These are phyloP conservation scores for Helotiales sp. DNA, from an alignment of 2,329 filamentous ascomycete genomes.

Conservation along the genomic window DNA sequence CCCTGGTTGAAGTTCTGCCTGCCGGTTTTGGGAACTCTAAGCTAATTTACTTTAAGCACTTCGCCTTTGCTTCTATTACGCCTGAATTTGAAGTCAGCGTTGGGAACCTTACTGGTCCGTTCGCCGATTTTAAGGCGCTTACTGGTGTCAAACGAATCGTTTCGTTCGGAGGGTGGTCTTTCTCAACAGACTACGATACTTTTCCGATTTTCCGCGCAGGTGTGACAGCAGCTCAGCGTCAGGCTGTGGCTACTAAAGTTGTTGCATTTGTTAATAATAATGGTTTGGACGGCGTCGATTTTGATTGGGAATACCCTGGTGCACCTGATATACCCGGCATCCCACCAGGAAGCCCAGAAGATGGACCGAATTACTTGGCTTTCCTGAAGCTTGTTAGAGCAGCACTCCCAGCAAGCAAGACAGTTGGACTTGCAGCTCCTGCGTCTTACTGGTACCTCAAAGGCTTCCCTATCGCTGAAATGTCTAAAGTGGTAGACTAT, in stretches of 20 bases:
- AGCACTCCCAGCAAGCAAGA: background rate
- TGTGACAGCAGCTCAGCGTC: too few relatives aligned
- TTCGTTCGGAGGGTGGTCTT: too few relatives aligned
- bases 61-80: background rate
- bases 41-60: background rate
- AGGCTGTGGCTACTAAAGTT: constrained; percentile 43
- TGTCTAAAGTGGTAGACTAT: constrained; percentile 31
- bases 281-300: constrained; percentile 43
- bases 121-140: too few relatives aligned
- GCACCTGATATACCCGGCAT: constrained; percentile 45
- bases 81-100: too few relatives aligned
- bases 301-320: constrained; percentile 47
- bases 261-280: constrained; percentile 45
- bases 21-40: background rate
- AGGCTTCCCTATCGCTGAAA: constrained; percentile 30
- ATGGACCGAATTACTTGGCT: constrained; percentile 45
- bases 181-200: too few relatives aligned
- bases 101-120: too few relatives aligned
- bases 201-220: too few relatives aligned
- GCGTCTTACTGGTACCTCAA: constrained; percentile 45
- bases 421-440: constrained; percentile 28
- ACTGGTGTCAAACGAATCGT: too few relatives aligned
- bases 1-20: background rate
- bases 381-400: constrained; percentile 39
- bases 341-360: constrained; percentile 36